Conservation (phyloP, 2,329 filamentous ascomycete species). For the Diplodia mutila region DNA sequence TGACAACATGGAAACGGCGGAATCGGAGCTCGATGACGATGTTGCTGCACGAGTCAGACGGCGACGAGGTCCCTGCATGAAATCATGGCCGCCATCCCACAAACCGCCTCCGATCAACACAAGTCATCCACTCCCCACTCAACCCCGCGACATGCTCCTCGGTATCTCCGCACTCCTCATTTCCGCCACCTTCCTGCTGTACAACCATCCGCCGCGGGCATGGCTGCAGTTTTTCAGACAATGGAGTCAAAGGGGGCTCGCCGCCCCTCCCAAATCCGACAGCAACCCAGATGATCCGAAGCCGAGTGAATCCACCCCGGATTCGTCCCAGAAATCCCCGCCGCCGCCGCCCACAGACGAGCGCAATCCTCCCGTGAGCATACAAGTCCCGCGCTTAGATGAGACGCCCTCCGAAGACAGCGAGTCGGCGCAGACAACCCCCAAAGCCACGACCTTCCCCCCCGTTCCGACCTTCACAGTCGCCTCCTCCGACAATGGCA, state of each 20-base stretch:
- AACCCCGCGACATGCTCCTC: constrained; percentile 37
- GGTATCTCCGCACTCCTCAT: constrained; percentile 43
- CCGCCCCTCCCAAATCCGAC: constrained; percentile 10
- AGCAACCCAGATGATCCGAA: background rate
- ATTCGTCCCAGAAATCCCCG: constrained; percentile 22
- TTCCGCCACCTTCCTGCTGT: constrained; percentile 42
- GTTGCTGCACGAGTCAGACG: constrained; percentile 17
- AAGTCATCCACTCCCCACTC: background rate
- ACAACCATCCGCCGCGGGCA: constrained; percentile 42
- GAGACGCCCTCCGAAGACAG: constrained; percentile 16
- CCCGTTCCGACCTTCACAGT: constrained; percentile 40
- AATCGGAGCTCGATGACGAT: constrained; percentile 17
- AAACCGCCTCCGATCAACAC: constrained; percentile 14
- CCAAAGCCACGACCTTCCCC: constrained; percentile 21
- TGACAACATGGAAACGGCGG: background rate
- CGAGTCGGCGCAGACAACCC: constrained; percentile 24
- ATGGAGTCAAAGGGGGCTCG: background rate
- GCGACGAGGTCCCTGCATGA: constrained; percentile 2
- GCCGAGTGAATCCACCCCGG: background rate
- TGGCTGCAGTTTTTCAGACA: constrained; percentile 33
- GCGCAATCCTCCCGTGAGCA: constrained; percentile 1
- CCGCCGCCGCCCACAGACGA: background rate
- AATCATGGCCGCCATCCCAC: constrained; percentile 21
- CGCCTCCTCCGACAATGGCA: constrained; percentile 32
- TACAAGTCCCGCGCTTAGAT: constrained; percentile 27